phyloP scores from a whole-genome alignment of 2,329 filamentous ascomycete genomes.

The Leptosphaerulina australis region DNA sequence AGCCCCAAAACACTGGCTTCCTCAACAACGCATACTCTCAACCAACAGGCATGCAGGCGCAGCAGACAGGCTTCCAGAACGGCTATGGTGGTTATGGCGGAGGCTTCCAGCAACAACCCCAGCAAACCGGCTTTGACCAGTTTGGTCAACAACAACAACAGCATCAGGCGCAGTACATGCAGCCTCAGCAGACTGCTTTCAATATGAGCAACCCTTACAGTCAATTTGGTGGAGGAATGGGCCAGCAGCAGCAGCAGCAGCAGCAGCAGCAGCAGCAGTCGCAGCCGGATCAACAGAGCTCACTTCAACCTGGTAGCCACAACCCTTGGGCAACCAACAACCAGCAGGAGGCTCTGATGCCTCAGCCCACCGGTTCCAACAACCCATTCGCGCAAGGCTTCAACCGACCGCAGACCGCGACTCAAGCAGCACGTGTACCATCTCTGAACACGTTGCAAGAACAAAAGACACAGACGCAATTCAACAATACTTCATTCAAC shows the following conservation, averaged over 20 bases:
- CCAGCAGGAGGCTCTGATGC: conserved; percentile 71
- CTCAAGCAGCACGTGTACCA: conserved; percentile 65
- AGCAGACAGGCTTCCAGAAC: conserved; percentile 70
- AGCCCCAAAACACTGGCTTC: conserved; percentile 70
- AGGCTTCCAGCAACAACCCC: conserved; percentile 56
- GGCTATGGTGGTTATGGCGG: conserved; percentile 69
- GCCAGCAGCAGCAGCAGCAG: conserved; percentile 47
- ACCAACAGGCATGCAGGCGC: conserved; percentile 71
- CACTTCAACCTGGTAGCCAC: conserved; percentile 80
- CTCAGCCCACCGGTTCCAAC: conserved; percentile 92
- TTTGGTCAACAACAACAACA: conserved; percentile 47
- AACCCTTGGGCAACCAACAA: conserved; percentile 81
- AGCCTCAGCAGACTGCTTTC: conserved; percentile 66
- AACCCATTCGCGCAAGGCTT: conserved; percentile 90
- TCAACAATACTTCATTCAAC: conserved; percentile 60
- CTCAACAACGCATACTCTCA: conserved; percentile 74
- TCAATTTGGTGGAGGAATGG: conserved; percentile 40
- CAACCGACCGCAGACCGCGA: conserved; percentile 63
- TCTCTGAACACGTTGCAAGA: conserved; percentile 79
- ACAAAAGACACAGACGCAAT: conserved; percentile 75
- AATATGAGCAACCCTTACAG: conserved; percentile 52
- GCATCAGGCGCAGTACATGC: conserved; percentile 51
- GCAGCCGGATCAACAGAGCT: conserved; percentile 63
- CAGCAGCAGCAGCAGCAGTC: conserved; percentile 58
- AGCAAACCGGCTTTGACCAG: conserved; percentile 72